phyloP scores from a whole-genome alignment of 1,284 basidiomycete genomes.

The Sphaerobolus stellatus region DNA sequence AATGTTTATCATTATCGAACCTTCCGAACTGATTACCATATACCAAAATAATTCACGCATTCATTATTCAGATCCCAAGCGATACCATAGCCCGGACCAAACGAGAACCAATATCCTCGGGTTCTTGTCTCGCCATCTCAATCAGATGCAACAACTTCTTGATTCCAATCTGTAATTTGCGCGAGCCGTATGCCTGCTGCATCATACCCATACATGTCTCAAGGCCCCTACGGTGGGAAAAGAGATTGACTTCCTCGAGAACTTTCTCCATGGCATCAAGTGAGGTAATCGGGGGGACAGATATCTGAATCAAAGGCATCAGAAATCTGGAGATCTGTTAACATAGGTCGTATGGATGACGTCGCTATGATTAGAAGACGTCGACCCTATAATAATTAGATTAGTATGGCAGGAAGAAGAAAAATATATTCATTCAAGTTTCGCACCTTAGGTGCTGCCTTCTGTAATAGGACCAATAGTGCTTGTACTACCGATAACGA shows the following conservation, averaged over 20 bases:
- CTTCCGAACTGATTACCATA: no score
- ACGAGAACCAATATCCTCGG: constrained; percentile 74
- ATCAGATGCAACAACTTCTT: constrained; percentile 91
- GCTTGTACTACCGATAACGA: constrained; percentile 94
- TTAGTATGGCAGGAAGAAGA: constrained; percentile 4
- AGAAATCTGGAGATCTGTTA: constrained; percentile 87
- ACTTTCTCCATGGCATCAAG: constrained; percentile 76
- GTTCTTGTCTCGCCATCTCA: constrained; percentile 97
- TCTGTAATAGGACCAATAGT: constrained; percentile 84
- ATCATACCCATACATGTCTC: constrained; percentile 67
- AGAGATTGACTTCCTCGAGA: constrained; percentile 82
- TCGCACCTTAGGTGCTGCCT: constrained; percentile 89
- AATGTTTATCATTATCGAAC: no score
- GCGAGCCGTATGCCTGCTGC: constrained; percentile 55
- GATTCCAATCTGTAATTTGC: constrained; percentile 79
- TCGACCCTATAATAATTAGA: constrained; percentile 61
- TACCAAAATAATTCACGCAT: no score
- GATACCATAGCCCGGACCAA: constrained; percentile 70
- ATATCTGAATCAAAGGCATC: constrained; percentile 90
- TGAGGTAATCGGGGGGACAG: constrained; percentile 79
- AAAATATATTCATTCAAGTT: no score
- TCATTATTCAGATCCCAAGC: constrained; percentile 46
- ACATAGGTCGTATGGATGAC: constrained; percentile 83
- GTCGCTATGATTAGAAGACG: constrained; percentile 93
- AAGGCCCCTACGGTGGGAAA: constrained; percentile 60